phyloP scores from a whole-genome alignment of 352 stramenopile genomes.

The Elongisporangium anandrum region DNA sequence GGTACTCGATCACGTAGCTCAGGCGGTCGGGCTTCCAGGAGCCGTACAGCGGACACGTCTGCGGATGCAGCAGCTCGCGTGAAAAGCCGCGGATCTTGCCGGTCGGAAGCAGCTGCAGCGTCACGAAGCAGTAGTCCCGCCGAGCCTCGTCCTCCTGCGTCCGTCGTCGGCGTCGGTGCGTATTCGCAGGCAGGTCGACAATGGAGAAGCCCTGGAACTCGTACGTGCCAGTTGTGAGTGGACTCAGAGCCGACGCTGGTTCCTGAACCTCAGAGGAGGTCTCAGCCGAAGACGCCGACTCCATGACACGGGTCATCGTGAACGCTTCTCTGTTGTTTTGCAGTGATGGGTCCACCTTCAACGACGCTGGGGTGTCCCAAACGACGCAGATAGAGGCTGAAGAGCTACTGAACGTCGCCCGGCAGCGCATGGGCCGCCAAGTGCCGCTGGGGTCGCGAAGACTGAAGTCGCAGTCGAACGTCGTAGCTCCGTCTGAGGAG shows the following conservation, averaged over 20 bases:
- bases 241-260: constrained; percentile 32
- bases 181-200: constrained; percentile 16
- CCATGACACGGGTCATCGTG: constrained; percentile 3
- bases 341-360: constrained; percentile 21
- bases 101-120: constrained; percentile 47
- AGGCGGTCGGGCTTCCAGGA: constrained; percentile 53
- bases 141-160: constrained; percentile 9
- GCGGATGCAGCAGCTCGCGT: constrained; percentile 52
- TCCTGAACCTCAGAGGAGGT: background rate
- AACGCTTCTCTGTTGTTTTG: constrained; percentile 15
- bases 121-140: constrained; percentile 57
- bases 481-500: background rate
- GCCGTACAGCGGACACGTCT: constrained; percentile 43
- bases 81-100: constrained; percentile 49
- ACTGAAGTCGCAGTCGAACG: background rate
- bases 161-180: background rate
- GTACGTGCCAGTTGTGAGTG: constrained; percentile 51
- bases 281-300: background rate
- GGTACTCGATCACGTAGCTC: constrained; percentile 56
- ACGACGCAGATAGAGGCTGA: background rate
- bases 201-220: constrained; percentile 62
- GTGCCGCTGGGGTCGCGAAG: background rate
- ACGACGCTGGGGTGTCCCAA: background rate
- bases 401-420: background rate
- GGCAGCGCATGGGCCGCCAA: background rate